A percentile compares a stretch with the other conserved stretches of the same genome.
phyloP scores from a whole-genome alignment of 139 green algal genomes.

The Closterium sp. region DNA sequence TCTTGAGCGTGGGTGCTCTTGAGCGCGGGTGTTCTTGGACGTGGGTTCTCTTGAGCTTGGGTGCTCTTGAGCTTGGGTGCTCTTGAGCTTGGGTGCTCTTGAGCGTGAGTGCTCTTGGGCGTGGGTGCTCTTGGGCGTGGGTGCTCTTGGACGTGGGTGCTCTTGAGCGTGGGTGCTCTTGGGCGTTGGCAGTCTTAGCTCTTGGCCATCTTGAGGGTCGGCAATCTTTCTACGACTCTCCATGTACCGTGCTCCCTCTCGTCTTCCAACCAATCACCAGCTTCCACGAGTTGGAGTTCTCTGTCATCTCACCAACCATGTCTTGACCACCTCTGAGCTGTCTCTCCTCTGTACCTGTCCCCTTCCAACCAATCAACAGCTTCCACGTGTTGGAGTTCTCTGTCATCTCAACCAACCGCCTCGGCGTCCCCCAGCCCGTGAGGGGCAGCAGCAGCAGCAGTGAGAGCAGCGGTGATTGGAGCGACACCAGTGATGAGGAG shows the following conservation, averaged over 20 bases:
- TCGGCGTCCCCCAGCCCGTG: neutral
- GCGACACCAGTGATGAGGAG: neutral
- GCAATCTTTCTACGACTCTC: neutral
- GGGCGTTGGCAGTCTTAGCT: no score
- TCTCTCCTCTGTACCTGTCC: neutral
- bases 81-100: no score
- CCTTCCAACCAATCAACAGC: neutral
- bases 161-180: no score
- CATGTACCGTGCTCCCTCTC: neutral
- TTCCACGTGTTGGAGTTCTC: slow-evolving; percentile 56
- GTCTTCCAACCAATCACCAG: neutral
- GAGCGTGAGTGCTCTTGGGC: no score
- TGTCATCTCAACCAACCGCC: slow-evolving; percentile 49
- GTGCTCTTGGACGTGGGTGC: no score
- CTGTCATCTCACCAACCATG: slow-evolving; percentile 51
- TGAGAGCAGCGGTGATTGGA: neutral
- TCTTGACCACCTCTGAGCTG: neutral
- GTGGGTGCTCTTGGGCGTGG: no score
- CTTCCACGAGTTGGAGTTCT: slow-evolving; percentile 51
- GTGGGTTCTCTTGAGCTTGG: no score
- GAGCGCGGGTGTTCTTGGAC: no score
- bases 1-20: no score
- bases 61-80: no score
- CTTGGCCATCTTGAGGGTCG: no score
- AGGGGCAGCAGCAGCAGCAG: slow-evolving; percentile 17